phyloP scores from a whole-genome alignment of 2,329 filamentous ascomycete species.

The Trichoderma gracile region DNA sequence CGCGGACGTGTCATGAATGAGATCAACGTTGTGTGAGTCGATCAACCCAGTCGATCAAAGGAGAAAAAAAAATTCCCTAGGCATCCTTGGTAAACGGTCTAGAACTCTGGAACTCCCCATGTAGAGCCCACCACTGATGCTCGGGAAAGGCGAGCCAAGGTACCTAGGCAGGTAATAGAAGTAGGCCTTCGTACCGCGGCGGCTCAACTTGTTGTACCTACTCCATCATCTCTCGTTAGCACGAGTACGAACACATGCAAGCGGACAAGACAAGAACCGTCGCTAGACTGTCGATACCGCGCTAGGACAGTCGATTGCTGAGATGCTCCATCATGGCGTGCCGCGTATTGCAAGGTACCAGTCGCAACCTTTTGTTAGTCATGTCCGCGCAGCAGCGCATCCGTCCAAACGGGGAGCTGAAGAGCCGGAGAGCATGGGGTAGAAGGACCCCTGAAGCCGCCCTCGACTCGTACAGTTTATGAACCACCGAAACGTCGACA shows the following conservation, averaged over 20 bases:
- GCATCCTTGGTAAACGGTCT: slow-evolving; percentile 13
- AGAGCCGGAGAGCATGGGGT: slow-evolving; percentile 8
- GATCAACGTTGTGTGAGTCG: neutral
- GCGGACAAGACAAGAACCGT: neutral
- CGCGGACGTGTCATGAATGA: neutral
- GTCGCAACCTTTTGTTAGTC: slow-evolving; percentile 11
- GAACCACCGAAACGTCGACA: neutral
- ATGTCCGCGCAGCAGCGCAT: neutral
- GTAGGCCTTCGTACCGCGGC: neutral
- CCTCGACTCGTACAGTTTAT: neutral
- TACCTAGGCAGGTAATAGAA: neutral
- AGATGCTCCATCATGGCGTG: slow-evolving; percentile 11
- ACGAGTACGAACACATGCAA: slow-evolving; percentile 2
- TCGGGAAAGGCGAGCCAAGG: neutral
- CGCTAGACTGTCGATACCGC: slow-evolving; percentile 4
- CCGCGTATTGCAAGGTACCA: neutral
- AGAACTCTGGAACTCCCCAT: neutral
- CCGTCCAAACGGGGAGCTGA: slow-evolving; percentile 1
- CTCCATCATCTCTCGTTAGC: slow-evolving; percentile 6
- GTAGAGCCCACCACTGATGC: slow-evolving; percentile 16
- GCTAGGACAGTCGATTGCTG: slow-evolving; percentile 8
- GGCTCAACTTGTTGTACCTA: slow-evolving; percentile 4
- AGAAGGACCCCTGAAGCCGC: neutral
- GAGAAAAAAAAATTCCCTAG: slow-evolving; percentile 14
- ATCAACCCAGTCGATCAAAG: slow-evolving; percentile 12